These are phyloP conservation scores for Discostella stelligera DNA, from an alignment of 352 stramenopile species.

Conservation along the genomic window DNA sequence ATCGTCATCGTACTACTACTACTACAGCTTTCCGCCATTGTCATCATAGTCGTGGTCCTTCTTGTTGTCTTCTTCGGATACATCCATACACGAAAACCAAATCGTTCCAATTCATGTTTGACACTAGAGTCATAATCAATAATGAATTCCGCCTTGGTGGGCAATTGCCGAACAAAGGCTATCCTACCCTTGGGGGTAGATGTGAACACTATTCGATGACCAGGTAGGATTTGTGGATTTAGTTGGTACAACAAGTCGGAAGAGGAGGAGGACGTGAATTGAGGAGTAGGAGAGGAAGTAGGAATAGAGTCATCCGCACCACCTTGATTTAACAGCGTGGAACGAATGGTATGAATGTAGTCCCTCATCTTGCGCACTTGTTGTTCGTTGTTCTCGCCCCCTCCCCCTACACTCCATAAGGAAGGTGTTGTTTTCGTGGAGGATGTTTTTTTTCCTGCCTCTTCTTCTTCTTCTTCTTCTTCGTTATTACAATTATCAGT, in stretches of 20 bases:
- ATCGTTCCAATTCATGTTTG: slow-evolving; percentile 49
- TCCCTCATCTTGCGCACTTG: not conserved
- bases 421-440: not conserved
- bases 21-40: not conserved
- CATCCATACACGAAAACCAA: slow-evolving; percentile 57
- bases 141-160: slow-evolving; percentile 41
- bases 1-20: no score
- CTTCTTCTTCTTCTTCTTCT: not conserved
- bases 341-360: slow-evolving; percentile 16
- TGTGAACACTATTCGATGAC: slow-evolving; percentile 53
- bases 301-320: not conserved
- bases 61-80: slow-evolving; percentile 8
- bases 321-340: slow-evolving; percentile 14
- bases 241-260: slow-evolving; percentile 3
- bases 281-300: not conserved
- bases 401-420: not conserved
- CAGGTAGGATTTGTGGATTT: slow-evolving; percentile 45
- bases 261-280: not conserved
- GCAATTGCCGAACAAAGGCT: slow-evolving; percentile 59
- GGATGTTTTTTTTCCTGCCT: not conserved
- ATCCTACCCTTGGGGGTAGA: slow-evolving; percentile 41
- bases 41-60: not conserved
- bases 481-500: not conserved
- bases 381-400: not conserved
- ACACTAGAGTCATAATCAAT: slow-evolving; percentile 49